Conservation (phyloP, 1,284 basidiomycete genomes). For the Rhodotorula sp. region DNA sequence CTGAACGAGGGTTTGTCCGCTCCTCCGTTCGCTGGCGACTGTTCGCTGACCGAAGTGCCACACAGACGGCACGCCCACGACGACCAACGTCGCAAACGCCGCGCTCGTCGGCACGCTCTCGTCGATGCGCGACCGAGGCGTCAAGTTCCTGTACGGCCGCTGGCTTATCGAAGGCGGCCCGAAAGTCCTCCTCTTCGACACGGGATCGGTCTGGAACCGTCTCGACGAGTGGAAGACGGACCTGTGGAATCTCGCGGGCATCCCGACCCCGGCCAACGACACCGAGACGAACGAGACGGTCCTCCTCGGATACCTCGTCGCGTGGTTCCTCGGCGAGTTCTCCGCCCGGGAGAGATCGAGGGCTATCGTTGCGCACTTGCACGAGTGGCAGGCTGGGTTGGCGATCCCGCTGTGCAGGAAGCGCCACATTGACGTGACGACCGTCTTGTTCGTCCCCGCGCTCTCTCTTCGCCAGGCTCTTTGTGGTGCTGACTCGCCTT, state of each 20-base stretch:
- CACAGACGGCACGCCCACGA: slow-evolving; percentile 23
- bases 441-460: slow-evolving; percentile 58
- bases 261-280: slow-evolving; percentile 92
- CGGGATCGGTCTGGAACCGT: slow-evolving; percentile 76
- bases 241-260: slow-evolving; percentile 95
- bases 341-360: slow-evolving; percentile 56
- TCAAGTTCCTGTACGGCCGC: slow-evolving; percentile 90
- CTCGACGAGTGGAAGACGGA: slow-evolving; percentile 98
- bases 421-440: slow-evolving; percentile 94
- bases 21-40: neutral
- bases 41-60: neutral
- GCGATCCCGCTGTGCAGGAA: slow-evolving; percentile 95
- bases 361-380: slow-evolving; percentile 94
- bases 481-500: neutral
- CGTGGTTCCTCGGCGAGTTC: slow-evolving; percentile 95
- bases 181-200: slow-evolving; percentile 91
- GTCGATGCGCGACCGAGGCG: slow-evolving; percentile 78
- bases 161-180: slow-evolving; percentile 98
- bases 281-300: slow-evolving; percentile 99
- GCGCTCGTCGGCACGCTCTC: slow-evolving; percentile 69
- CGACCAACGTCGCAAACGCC: slow-evolving; percentile 47
- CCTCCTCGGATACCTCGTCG: slow-evolving; percentile 95
- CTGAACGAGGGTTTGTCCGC: slow-evolving; percentile 21
- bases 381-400: slow-evolving; percentile 98
- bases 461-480: neutral